phyloP scores from a whole-genome alignment of 129 eudicot genomes.

The Artemisia argyi region DNA sequence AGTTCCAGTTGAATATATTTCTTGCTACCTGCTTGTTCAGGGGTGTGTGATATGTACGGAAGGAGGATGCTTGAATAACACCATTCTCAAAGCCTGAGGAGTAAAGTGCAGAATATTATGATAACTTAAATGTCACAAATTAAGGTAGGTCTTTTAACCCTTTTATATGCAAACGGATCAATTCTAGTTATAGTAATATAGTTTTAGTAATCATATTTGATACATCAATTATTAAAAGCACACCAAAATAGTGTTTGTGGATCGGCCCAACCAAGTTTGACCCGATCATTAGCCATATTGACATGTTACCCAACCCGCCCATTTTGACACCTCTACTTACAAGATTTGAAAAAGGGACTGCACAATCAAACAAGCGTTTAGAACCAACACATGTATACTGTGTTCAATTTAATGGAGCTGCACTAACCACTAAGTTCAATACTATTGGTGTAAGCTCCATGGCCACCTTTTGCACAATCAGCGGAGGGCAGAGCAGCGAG shows the following conservation, averaged over 20 bases:
- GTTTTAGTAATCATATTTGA: conserved; percentile 2
- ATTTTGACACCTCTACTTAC: conserved; percentile 6
- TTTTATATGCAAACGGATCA: neutral
- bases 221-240: neutral
- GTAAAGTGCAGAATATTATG: neutral
- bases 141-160: neutral
- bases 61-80: conserved; percentile 77
- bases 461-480: conserved; percentile 99
- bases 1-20: neutral
- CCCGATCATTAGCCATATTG: neutral
- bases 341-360: neutral
- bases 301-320: conserved; percentile 2
- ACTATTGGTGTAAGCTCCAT: conserved; percentile 86
- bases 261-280: neutral
- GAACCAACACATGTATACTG: neutral
- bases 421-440: conserved; percentile 75
- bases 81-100: conserved; percentile 80
- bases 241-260: neutral
- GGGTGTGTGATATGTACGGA: conserved; percentile 97
- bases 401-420: neutral
- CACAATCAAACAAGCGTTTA: neutral
- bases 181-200: neutral
- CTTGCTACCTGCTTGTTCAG: conserved; percentile 77
- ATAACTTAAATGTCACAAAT: neutral
- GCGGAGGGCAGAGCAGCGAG: conserved; percentile 85